Conservation (phyloP, 1,139 yeast species). For the Oligophagozyma castellii region DNA sequence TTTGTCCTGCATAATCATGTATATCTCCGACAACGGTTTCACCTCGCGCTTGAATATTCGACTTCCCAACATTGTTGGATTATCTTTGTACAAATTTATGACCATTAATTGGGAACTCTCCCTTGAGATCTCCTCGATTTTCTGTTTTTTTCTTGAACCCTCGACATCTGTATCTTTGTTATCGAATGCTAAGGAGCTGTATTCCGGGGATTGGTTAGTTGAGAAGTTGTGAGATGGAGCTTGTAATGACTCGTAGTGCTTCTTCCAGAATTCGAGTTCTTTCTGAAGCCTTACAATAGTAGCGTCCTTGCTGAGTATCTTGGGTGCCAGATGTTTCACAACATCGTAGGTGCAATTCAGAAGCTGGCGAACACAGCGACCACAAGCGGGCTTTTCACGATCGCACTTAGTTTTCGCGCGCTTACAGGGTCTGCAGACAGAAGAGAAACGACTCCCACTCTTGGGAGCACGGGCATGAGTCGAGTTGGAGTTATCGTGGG, state of each 20-base stretch:
- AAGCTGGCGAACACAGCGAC: conserved; percentile 12
- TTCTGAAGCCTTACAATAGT: conserved; percentile 14
- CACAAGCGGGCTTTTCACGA: conserved; percentile 16
- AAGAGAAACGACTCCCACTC: conserved; percentile 16
- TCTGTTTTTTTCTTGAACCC: conserved; percentile 1
- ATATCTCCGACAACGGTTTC: conserved; percentile 21
- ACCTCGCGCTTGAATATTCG: conserved; percentile 21
- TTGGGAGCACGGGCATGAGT: too few relatives aligned
- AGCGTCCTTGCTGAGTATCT: conserved; percentile 20
- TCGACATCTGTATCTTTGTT: neutral
- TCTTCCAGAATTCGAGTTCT: conserved; percentile 18
- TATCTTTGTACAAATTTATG: conserved; percentile 14
- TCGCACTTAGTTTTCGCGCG: conserved; percentile 19
- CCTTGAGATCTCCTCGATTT: neutral
- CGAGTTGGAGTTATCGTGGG: conserved; percentile 3
- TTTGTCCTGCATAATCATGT: conserved; percentile 18
- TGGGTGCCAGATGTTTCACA: conserved; percentile 16
- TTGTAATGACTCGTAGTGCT: conserved; percentile 8
- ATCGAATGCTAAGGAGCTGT: neutral
- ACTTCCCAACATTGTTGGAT: conserved; percentile 19
- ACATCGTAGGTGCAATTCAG: conserved; percentile 16
- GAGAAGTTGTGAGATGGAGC: too few relatives aligned
- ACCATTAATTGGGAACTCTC: neutral
- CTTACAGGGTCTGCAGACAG: conserved; percentile 18
- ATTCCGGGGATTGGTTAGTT: neutral